Evolutionary conservation across 306 rosid genomes (phyloP), one percentile per base, ranked within the genome.

Genomic region (Cicer bijugum): DNA sequence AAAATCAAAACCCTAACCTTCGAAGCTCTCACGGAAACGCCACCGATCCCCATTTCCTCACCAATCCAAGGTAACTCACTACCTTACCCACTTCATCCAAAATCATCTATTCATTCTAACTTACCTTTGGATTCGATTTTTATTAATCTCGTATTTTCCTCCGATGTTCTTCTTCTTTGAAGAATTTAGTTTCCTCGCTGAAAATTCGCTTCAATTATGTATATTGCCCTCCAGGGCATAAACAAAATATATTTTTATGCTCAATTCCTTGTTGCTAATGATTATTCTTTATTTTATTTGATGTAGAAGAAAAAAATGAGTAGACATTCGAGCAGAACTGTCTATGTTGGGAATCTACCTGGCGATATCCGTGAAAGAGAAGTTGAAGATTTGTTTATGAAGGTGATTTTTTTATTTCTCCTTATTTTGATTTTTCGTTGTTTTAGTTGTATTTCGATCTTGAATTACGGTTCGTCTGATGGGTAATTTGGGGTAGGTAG

Each of bases 331-430:
- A 95, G 97, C 88, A 89, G 92, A 83, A 92, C 97, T 40, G 84
- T 95, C 16, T 95, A 92, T 82, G 99, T 95, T 33, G 99, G 99
- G 60, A 95, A 95, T 78, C 96, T 95, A 9, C 99, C 99, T 8
- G 99, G 97, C 17, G 99, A 95, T 81, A 90, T 95, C 61, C 99
- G 97, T 60, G 99, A 95, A 86, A 90, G 96, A 78, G 99, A 95
- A 85, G 99, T 95, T 59, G 97, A 95, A 67, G 99, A 95, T 75
- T 83, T 95, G 79, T 95, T 95, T 67, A 67, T 82, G 80, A 95
- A 95, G 99, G 99, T 95, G 75, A 53, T 44, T 71, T 15, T 1
- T 7, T 1, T 7, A 55, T 11, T 55, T 33, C 9, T 55, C 1
- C 0, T 50, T 8, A 5, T 3, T 74, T 75, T 33, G 4, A 64